Percentiles rank a stretch among this genome's conserved stretches.
These are phyloP conservation scores for Pleurotus sapidus DNA, from an alignment of 768 basidiomycete genomes.

Conservation along the genomic window DNA sequence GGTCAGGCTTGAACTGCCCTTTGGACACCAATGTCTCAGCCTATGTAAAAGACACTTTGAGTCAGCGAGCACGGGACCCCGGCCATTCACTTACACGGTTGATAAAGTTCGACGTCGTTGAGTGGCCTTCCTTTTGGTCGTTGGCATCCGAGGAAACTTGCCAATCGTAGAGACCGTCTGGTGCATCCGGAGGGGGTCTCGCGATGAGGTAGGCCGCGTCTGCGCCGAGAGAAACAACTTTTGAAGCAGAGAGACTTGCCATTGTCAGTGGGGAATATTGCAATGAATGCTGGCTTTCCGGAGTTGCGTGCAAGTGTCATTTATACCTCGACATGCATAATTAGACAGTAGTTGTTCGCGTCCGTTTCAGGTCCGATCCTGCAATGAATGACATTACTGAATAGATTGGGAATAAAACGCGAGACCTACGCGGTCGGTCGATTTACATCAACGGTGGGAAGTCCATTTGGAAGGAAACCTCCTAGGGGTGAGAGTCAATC, in stretches of 20 bases:
- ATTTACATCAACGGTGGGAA: too few species aligned
- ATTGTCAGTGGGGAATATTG: background rate
- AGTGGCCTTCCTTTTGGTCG: slow-evolving; percentile 27
- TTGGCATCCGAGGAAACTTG: slow-evolving; percentile 28
- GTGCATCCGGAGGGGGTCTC: slow-evolving; percentile 35
- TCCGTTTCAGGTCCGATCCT: too few species aligned
- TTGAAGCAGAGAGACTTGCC: slow-evolving; percentile 17
- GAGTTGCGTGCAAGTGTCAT: too few species aligned
- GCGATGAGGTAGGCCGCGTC: slow-evolving; percentile 33
- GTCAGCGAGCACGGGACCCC: background rate
- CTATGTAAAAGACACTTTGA: slow-evolving; percentile 7
- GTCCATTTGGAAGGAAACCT: too few species aligned
- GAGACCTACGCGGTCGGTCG: too few species aligned
- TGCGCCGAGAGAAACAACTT: slow-evolving; percentile 23
- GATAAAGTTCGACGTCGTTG: slow-evolving; percentile 29
- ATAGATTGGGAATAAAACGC: too few species aligned
- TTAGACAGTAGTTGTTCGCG: too few species aligned
- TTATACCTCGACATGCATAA: too few species aligned
- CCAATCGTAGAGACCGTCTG: slow-evolving; percentile 44
- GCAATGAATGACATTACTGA: too few species aligned
- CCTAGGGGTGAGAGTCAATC: too few species aligned
- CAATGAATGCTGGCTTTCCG: too few species aligned
- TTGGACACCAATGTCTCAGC: slow-evolving; percentile 18
- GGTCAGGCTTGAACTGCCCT: slow-evolving; percentile 20
- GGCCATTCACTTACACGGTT: slow-evolving; percentile 17